A percentile compares a stretch with the other conserved stretches of the same genome.
phyloP scores from a whole-genome alignment of 2,329 filamentous ascomycete genomes.

The Apiospora hydei region DNA sequence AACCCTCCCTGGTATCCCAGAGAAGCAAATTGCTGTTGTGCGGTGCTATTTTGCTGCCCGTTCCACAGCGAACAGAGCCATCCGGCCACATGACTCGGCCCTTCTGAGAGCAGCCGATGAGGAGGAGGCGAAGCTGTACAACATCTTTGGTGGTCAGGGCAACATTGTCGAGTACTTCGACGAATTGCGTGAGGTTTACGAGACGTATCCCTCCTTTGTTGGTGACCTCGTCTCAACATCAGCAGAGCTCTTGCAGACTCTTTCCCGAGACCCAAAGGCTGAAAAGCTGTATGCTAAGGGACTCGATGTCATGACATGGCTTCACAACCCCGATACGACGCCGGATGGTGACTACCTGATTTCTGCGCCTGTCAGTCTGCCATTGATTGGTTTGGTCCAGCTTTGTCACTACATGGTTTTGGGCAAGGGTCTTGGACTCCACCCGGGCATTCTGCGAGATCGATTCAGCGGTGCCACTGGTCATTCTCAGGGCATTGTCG shows the following conservation, averaged over 20 bases:
- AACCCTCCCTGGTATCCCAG: slow-evolving; percentile 84
- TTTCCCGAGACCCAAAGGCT: slow-evolving; percentile 83
- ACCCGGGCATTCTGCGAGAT: slow-evolving; percentile 87
- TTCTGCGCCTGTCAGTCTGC: slow-evolving; percentile 93
- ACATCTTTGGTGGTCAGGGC: slow-evolving; percentile 94
- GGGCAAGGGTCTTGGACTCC: slow-evolving; percentile 87
- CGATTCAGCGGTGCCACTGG: slow-evolving; percentile 88
- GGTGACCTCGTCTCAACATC: slow-evolving; percentile 83
- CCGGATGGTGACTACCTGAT: slow-evolving; percentile 95
- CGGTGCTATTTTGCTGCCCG: slow-evolving; percentile 92
- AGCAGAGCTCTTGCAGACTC: slow-evolving; percentile 84
- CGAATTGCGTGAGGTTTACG: slow-evolving; percentile 89
- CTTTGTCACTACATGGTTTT: slow-evolving; percentile 95
- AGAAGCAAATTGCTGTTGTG: slow-evolving; percentile 91
- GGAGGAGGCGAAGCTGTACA: slow-evolving; percentile 84
- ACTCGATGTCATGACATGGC: slow-evolving; percentile 93
- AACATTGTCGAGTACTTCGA: slow-evolving; percentile 99
- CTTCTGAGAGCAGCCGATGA: slow-evolving; percentile 88
- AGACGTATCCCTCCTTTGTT: slow-evolving; percentile 89
- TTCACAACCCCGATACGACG: slow-evolving; percentile 86
- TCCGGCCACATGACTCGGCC: slow-evolving; percentile 93
- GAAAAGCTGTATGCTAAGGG: slow-evolving; percentile 98
- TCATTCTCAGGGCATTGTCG: slow-evolving; percentile 95
- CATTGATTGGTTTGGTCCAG: slow-evolving; percentile 94
- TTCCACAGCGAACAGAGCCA: slow-evolving; percentile 80